A percentile compares a stretch with the other conserved stretches of the same genome.
These are phyloP conservation scores for Ceratobasidium sp. DNA, from an alignment of 1,284 basidiomycete species.

Conservation along the genomic window DNA sequence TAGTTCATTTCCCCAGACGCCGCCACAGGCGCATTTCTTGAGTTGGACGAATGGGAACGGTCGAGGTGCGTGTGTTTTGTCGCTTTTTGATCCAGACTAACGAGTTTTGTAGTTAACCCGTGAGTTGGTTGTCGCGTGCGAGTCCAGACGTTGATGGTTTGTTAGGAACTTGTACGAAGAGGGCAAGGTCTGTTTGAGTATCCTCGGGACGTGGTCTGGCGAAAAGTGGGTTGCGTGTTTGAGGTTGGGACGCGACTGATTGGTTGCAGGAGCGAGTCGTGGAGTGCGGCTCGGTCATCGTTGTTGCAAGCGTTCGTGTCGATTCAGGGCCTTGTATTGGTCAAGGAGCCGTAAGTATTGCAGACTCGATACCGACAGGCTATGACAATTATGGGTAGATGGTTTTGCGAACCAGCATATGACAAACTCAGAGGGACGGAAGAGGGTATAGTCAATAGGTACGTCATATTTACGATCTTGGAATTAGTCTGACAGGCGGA, in stretches of 20 bases:
- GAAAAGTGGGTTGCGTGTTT: conserved; percentile 56
- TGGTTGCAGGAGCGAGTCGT: conserved; percentile 66
- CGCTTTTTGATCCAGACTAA: not conserved
- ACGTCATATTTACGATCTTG: conserved; percentile 39
- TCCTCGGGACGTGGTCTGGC: conserved; percentile 91
- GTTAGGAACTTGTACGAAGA: conserved; percentile 89
- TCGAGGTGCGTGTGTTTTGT: conserved; percentile 61
- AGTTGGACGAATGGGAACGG: conserved; percentile 96
- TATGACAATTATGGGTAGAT: conserved; percentile 54
- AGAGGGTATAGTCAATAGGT: conserved; percentile 86
- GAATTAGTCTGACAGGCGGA: conserved; percentile 32
- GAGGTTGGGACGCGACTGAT: not conserved
- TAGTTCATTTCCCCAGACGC: conserved; percentile 84
- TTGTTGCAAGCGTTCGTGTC: conserved; percentile 91
- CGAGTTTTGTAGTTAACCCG: conserved; percentile 66
- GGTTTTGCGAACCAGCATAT: conserved; percentile 91
- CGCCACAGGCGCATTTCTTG: conserved; percentile 87
- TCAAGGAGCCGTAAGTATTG: conserved; percentile 79
- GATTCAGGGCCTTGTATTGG: conserved; percentile 91
- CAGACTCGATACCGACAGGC: conserved; percentile 5
- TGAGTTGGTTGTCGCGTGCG: conserved; percentile 51
- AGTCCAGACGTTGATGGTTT: conserved; percentile 2
- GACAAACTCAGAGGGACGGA: conserved; percentile 89
- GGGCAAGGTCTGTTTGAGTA: conserved; percentile 92
- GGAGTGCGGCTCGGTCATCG: conserved; percentile 81